Conservation (phyloP, 257 asterid genomes). For the Rauvolfia tetraphylla region DNA sequence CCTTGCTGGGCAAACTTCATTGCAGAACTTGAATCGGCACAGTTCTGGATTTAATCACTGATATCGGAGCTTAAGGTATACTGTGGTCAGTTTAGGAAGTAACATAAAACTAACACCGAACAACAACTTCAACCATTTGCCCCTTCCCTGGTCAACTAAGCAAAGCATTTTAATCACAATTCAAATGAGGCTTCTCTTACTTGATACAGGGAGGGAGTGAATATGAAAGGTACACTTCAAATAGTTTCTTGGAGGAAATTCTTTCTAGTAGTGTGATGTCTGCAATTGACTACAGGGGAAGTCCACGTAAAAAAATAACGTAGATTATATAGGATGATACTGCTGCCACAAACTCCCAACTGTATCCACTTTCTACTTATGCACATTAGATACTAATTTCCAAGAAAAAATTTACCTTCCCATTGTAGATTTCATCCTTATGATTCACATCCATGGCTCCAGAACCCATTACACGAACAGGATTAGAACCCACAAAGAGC, state of each 20-base stretch:
- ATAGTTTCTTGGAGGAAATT: too few relatives aligned
- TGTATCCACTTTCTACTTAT: background rate
- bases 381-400: background rate
- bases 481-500: conserved; percentile 74
- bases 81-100: too few relatives aligned
- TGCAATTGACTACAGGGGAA: background rate
- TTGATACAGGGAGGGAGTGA: too few relatives aligned
- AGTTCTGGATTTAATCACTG: too few relatives aligned
- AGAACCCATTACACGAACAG: conserved; percentile 86
- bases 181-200: too few relatives aligned
- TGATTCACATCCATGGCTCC: conserved; percentile 94
- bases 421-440: conserved; percentile 79
- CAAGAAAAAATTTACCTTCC: conserved; percentile 45
- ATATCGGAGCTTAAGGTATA: too few relatives aligned
- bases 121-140: background rate
- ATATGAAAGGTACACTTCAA: too few relatives aligned
- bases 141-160: background rate
- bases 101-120: background rate
- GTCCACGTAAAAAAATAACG: background rate
- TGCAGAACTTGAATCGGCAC: too few relatives aligned
- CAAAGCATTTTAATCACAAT: background rate
- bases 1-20: background rate
- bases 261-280: too few relatives aligned
- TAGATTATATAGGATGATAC: background rate
- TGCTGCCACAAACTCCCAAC: background rate